phyloP scores from a whole-genome alignment of 2,329 filamentous ascomycete species.

The Aspergillus novofumigatus region DNA sequence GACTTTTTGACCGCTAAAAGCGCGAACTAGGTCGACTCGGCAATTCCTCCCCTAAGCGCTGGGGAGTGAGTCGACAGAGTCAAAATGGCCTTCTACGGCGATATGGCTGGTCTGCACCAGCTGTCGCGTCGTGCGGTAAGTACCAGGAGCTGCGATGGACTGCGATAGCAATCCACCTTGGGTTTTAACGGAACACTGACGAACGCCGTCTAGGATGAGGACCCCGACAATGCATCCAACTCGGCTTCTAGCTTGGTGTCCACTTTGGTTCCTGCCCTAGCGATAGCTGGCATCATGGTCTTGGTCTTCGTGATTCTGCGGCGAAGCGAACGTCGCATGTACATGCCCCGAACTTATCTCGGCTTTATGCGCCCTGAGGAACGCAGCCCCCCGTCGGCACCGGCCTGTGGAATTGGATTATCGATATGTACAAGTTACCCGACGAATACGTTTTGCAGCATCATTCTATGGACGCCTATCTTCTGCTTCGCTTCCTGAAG shows the following conservation, averaged over 20 bases:
- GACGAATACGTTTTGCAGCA: slow-evolving; percentile 84
- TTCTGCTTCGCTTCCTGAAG: slow-evolving; percentile 84
- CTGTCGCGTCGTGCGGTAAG: slow-evolving; percentile 18
- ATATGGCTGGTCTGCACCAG: slow-evolving; percentile 14
- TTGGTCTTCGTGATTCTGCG: slow-evolving; percentile 50
- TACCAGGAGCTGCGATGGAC: slow-evolving; percentile 1
- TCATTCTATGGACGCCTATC: slow-evolving; percentile 86
- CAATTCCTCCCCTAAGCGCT: background rate
- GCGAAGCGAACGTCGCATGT: slow-evolving; percentile 46
- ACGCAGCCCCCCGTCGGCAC: slow-evolving; percentile 57
- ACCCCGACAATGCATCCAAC: slow-evolving; percentile 22
- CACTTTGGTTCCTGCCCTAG: slow-evolving; percentile 46
- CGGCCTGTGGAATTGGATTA: slow-evolving; percentile 65
- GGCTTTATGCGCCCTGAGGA: slow-evolving; percentile 50
- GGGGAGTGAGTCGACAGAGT: background rate
- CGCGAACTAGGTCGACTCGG: background rate
- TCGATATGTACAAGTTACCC: slow-evolving; percentile 59
- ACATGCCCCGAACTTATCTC: slow-evolving; percentile 54
- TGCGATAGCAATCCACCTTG: background rate
- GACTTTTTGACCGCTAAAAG: background rate
- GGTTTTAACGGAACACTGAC: background rate
- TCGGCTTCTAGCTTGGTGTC: slow-evolving; percentile 46
- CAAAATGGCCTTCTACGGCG: slow-evolving; percentile 14
- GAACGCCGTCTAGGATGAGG: slow-evolving; percentile 7
- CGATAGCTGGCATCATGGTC: slow-evolving; percentile 44